A percentile compares a stretch with the other conserved stretches of the same genome.
Conservation (phyloP, 208 protist species). For the Trypanosoma vivax region DNA sequence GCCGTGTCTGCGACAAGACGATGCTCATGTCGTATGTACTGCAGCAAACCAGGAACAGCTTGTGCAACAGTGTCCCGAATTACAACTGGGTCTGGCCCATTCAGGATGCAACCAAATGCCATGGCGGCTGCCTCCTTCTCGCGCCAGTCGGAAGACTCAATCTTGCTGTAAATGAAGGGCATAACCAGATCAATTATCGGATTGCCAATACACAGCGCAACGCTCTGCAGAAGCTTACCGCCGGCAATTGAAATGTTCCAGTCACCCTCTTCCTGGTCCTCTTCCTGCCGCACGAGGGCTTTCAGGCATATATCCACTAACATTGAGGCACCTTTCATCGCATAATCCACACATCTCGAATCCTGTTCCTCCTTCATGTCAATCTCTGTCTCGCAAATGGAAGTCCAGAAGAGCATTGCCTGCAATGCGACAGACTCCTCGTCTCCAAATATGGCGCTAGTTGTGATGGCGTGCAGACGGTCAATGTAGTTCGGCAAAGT, state of each 20-base stretch:
- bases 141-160: slow-evolving; percentile 90
- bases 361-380: slow-evolving; percentile 71
- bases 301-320: slow-evolving; percentile 86
- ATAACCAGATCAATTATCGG: slow-evolving; percentile 83
- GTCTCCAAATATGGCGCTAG: slow-evolving; percentile 84
- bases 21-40: slow-evolving; percentile 78
- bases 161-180: slow-evolving; percentile 91
- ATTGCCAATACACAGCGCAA: slow-evolving; percentile 73
- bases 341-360: slow-evolving; percentile 69
- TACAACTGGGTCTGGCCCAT: slow-evolving; percentile 71
- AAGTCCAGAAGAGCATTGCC: slow-evolving; percentile 97
- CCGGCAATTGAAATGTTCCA: slow-evolving; percentile 94
- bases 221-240: slow-evolving; percentile 83
- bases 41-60: slow-evolving; percentile 80
- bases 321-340: slow-evolving; percentile 62
- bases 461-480: slow-evolving; percentile 83
- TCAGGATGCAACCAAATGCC: slow-evolving; percentile 95
- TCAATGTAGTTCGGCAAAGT: slow-evolving; percentile 92
- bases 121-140: slow-evolving; percentile 92
- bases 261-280: slow-evolving; percentile 88
- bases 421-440: slow-evolving; percentile 90
- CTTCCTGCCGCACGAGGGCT: slow-evolving; percentile 89
- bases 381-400: slow-evolving; percentile 93
- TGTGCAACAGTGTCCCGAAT: slow-evolving; percentile 87
- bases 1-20: slow-evolving; percentile 90